phyloP scores from a whole-genome alignment of 441 rosid species.

The Codiaeum variegatum region DNA sequence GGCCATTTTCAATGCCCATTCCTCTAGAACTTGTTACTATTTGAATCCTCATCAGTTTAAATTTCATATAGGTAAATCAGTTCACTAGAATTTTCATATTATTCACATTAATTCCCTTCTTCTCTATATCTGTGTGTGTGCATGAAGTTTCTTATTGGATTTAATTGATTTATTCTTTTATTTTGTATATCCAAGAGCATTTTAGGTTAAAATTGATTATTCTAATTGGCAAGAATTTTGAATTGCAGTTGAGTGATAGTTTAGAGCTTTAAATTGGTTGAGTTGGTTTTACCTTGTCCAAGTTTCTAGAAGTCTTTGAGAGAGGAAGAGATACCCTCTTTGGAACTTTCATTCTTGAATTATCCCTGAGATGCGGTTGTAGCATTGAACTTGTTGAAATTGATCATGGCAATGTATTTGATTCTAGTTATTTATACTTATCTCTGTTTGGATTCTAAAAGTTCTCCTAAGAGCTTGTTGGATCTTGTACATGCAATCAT shows the following conservation, averaged over 20 bases:
- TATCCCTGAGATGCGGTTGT: neutral
- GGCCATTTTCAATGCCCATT: too few species aligned
- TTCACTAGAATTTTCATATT: too few species aligned
- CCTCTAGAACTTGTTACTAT: too few species aligned
- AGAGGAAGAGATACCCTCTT: neutral
- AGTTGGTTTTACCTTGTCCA: slow-evolving; percentile 3
- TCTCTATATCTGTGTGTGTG: too few species aligned
- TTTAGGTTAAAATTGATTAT: too few species aligned
- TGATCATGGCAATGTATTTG: neutral
- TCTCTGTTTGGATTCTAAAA: neutral
- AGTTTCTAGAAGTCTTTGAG: neutral
- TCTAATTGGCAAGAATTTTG: too few species aligned
- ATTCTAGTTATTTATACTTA: neutral
- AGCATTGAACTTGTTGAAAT: neutral
- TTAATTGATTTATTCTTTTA: too few species aligned
- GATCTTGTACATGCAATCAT: neutral
- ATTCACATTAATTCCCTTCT: too few species aligned
- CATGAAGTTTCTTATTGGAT: too few species aligned
- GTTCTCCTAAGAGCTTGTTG: neutral
- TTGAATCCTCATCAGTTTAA: too few species aligned
- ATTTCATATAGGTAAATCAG: too few species aligned
- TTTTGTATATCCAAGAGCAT: too few species aligned
- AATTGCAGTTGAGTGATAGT: neutral
- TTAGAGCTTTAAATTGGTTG: slow-evolving; percentile 10
- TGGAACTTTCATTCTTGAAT: neutral